Evolutionary conservation across 139 green algal species (phyloP), one percentile per base, ranked within the genome.

Genomic region (Eudorina sp.): DNA sequence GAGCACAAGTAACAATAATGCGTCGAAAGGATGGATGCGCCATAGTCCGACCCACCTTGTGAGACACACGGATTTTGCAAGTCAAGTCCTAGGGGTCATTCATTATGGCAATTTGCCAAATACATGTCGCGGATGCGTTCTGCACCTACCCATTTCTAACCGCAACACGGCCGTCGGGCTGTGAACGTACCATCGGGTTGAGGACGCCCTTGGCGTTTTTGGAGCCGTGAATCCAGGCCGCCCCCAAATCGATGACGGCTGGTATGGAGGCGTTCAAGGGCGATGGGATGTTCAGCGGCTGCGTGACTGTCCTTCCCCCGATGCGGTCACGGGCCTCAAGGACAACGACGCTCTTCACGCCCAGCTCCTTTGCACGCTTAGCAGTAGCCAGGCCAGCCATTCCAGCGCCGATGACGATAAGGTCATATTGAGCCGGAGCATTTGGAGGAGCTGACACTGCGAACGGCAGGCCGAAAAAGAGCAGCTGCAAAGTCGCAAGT

Each of bases 261-360:
- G 74, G 74, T 40, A 29, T 46, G 2, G 74, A 46, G 18, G 74
- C 43, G 46, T 68, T 66, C 29, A 46, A 13, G 16, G 74, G 74
- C 74, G 66, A 46, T 1, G 45, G 18, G 14, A 83, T 64, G 9
- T 68, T 64, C 19, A 83, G 74, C 9, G 74, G 74, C 29, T 38
- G 38, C 13, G 74, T 66, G 25, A 48, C 25, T 6, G 74, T 83
- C 45, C 74, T 45, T 19, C 74, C 74, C 34, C 74, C 74, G 16
- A 66, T 66, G 27, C 74, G 74, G n/a, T 83, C 46, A 29, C 74
- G 74, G 14, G 46, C 74, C n/a, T 83, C 74, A 6, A 83, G 46
- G 27, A 83, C 34, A 0, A 83, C 6, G 19, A 83, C 34, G 3
- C 19, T 43, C 9, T 41, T 29, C 8, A 83, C 8, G 74, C 46